These are phyloP conservation scores for Spiromastix sp. DNA, from an alignment of 2,329 filamentous ascomycete species.

Conservation along the genomic window DNA sequence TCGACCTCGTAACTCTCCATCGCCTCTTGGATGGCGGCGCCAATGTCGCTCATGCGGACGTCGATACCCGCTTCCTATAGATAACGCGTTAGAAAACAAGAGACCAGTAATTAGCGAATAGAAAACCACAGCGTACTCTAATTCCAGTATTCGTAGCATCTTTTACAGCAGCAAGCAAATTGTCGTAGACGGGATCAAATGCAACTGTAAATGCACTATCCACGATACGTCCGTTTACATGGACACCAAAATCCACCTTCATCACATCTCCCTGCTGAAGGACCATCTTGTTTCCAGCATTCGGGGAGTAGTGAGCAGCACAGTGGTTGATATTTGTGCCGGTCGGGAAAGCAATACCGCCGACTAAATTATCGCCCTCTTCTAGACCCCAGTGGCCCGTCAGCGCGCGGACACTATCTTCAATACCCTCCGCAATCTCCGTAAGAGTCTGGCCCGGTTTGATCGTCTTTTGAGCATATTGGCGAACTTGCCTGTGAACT, in stretches of 20 bases:
- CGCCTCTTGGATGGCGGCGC: constrained; percentile 72
- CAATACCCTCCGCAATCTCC: constrained; percentile 79
- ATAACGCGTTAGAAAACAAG: neutral
- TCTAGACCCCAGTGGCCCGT: constrained; percentile 66
- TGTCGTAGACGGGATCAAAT: constrained; percentile 59
- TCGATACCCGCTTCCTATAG: constrained; percentile 76
- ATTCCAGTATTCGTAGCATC: constrained; percentile 67
- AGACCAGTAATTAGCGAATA: neutral
- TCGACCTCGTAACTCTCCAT: constrained; percentile 93
- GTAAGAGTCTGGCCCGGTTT: constrained; percentile 72
- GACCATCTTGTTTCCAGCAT: constrained; percentile 71
- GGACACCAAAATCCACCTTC: constrained; percentile 64
- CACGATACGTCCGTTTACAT: constrained; percentile 60
- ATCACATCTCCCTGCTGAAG: constrained; percentile 58
- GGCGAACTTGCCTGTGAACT: constrained; percentile 76
- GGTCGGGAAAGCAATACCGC: constrained; percentile 78
- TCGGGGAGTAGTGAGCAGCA: constrained; percentile 79
- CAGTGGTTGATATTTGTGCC: constrained; percentile 77
- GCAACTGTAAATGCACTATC: constrained; percentile 62
- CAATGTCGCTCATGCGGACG: constrained; percentile 76
- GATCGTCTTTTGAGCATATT: constrained; percentile 71
- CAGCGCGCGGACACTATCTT: constrained; percentile 66
- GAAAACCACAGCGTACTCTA: constrained; percentile 32
- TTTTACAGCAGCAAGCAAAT: constrained; percentile 55
- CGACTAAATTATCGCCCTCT: constrained; percentile 67